Conservation (phyloP, 1,139 yeast genomes). For the Candida tetrigidarum region DNA sequence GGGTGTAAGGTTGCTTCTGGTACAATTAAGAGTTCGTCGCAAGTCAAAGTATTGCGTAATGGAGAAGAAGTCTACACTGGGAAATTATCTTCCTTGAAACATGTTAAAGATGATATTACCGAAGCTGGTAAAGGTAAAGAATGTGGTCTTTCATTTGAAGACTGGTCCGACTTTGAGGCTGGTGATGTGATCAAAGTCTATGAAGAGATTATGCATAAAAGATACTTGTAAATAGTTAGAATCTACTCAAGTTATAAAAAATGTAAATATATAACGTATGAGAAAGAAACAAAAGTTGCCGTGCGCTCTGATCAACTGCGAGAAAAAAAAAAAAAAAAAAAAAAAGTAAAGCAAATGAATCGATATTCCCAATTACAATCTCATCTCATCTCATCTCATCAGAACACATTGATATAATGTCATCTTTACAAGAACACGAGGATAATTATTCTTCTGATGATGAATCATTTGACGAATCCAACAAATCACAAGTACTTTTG, state of each 20-base stretch:
- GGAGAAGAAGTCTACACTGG: slow-evolving; percentile 67
- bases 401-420: no score
- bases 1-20: slow-evolving; percentile 90
- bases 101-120: slow-evolving; percentile 76
- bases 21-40: slow-evolving; percentile 57
- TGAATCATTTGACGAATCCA: slow-evolving; percentile 26
- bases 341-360: slow-evolving; percentile 14
- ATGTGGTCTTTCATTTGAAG: slow-evolving; percentile 81
- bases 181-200: slow-evolving; percentile 80
- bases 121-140: slow-evolving; percentile 87
- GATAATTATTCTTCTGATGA: slow-evolving; percentile 51
- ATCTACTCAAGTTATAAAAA: slow-evolving; percentile 7
- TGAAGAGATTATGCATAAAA: slow-evolving; percentile 70
- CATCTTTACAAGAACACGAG: slow-evolving; percentile 24
- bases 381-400: slow-evolving; percentile 10
- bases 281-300: no score
- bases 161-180: slow-evolving; percentile 69
- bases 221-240: slow-evolving; percentile 54
- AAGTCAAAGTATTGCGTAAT: slow-evolving; percentile 66
- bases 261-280: background rate
- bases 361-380: no score
- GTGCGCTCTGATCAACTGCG: background rate
- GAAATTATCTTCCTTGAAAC: slow-evolving; percentile 72
- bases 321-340: slow-evolving; percentile 8
- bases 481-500: slow-evolving; percentile 44